Conservation (phyloP, 768 basidiomycete genomes). For the Leucogyrophana mollusca region DNA sequence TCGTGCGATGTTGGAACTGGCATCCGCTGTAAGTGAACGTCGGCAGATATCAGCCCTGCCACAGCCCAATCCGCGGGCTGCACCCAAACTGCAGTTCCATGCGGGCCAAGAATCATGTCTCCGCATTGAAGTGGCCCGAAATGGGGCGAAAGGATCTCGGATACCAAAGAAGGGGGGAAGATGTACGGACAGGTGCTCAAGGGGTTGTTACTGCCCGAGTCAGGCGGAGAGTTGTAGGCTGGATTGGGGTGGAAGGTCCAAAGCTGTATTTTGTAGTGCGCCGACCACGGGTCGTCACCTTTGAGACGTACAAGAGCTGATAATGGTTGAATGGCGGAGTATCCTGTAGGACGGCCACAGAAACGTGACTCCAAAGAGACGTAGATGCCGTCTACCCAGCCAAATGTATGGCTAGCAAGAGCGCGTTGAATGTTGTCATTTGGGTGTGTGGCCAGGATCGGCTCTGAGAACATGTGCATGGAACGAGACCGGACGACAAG, state of each 20-base stretch:
- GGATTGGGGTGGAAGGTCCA: constrained; percentile 45
- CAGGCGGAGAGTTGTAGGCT: constrained; percentile 9
- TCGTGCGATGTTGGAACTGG: constrained; percentile 27
- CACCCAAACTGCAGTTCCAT: constrained; percentile 64
- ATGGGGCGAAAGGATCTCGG: constrained; percentile 34
- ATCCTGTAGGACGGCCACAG: background rate
- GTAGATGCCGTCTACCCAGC: constrained; percentile 65
- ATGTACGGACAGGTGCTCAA: constrained; percentile 27
- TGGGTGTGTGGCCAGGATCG: constrained; percentile 31
- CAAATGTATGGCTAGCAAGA: constrained; percentile 51
- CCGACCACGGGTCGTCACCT: constrained; percentile 60
- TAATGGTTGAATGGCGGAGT: constrained; percentile 21
- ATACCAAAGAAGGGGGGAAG: constrained; percentile 47
- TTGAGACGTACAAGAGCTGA: constrained; percentile 58
- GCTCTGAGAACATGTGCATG: constrained; percentile 52
- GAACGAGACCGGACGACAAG: constrained; percentile 62
- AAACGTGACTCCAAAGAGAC: constrained; percentile 22
- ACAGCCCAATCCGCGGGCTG: constrained; percentile 48
- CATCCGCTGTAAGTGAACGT: constrained; percentile 11
- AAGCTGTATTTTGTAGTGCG: constrained; percentile 48
- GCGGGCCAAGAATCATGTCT: constrained; percentile 49
- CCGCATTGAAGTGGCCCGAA: constrained; percentile 56
- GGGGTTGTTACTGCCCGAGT: constrained; percentile 4
- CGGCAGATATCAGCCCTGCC: constrained; percentile 34
- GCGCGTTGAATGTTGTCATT: constrained; percentile 30